A percentile compares a stretch with the other conserved stretches of the same genome.
These are phyloP conservation scores for Carex parvula DNA, from an alignment of 176 grass and related monocot species.

Conservation along the genomic window DNA sequence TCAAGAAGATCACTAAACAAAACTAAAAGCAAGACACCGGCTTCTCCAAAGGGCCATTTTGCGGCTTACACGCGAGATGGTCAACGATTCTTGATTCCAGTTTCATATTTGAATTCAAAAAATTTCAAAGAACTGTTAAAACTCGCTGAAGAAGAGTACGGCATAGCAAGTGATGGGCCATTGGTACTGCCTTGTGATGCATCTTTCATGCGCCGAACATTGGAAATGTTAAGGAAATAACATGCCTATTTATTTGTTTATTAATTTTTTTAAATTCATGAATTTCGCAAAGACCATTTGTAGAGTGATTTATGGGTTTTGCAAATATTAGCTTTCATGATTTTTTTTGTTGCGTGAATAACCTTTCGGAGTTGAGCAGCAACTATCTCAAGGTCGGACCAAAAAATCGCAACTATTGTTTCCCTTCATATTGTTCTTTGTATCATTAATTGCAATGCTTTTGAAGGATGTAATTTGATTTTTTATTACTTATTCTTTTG, in stretches of 20 bases:
- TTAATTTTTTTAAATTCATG: constrained; percentile 1
- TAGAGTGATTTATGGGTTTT: not conserved
- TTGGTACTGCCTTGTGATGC: constrained; percentile 64
- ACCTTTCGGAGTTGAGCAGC: not conserved
- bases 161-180: constrained; percentile 43
- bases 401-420: not conserved
- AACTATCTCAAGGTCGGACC: constrained; percentile 1
- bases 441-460: not conserved
- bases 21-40: constrained; percentile 17
- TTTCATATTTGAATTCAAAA: constrained; percentile 52
- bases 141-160: constrained; percentile 72
- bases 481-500: not conserved
- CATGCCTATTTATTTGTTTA: not conserved
- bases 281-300: not conserved
- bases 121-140: constrained; percentile 53
- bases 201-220: constrained; percentile 37
- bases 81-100: constrained; percentile 54
- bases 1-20: constrained; percentile 41
- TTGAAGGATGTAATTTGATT: constrained; percentile 6
- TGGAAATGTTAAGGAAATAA: constrained; percentile 24
- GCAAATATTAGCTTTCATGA: not conserved
- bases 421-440: constrained; percentile 10
- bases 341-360: not conserved
- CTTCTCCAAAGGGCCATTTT: constrained; percentile 57
- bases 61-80: constrained; percentile 57